Evolutionary conservation across 164 flowering plant genomes (phyloP), one percentile per base, ranked within the genome.

Genomic region (Pachysandra terminalis): DNA sequence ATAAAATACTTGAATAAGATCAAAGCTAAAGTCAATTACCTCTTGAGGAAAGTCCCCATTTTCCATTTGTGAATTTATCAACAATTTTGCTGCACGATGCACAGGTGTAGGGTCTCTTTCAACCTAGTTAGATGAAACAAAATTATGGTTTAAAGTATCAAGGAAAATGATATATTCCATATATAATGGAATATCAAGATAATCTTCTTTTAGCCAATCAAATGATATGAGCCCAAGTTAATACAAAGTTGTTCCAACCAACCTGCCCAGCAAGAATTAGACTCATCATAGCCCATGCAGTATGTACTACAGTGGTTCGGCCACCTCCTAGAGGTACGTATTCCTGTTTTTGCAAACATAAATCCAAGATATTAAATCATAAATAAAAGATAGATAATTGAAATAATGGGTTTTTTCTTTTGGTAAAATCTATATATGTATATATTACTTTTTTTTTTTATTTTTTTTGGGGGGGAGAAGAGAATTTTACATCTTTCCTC

Each of bases 281-380:
- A 66, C 79, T 81, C 81, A 85, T 68, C 78, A 85, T 15, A 52
- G 86, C 85, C 85, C 85, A 83, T 21, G 84, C 63, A 0, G 89
- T 83, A 0, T 83, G 85, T n/a, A 85, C 86, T 64, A 85, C 53
- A 68, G 78, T 83, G 19, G 88, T 68, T 25, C 75, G 10, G 27
- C 74, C 70, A 24, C 76, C 81, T 58, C 81, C 83, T 0, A 81
- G 73, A 12, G 74, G 79, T 21, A 71, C 68, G 51, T 77, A 81
- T 77, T 48, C 57, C 82, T 83, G 60, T 6, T 22, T 19, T 13
- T 3, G 1, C 6, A 10, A 45, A 45, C 15, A 12, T 5, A 45
- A 45, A 45, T 10, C 51, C n/a, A n/a, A n/a, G 9, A 45, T 15
- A 2, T 3, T 45, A 45, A 45, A 1, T 13, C 4, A 45, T 1